Evolutionary conservation across 345 rosid genomes (phyloP).

Genomic region (Linum trigynum): DNA sequence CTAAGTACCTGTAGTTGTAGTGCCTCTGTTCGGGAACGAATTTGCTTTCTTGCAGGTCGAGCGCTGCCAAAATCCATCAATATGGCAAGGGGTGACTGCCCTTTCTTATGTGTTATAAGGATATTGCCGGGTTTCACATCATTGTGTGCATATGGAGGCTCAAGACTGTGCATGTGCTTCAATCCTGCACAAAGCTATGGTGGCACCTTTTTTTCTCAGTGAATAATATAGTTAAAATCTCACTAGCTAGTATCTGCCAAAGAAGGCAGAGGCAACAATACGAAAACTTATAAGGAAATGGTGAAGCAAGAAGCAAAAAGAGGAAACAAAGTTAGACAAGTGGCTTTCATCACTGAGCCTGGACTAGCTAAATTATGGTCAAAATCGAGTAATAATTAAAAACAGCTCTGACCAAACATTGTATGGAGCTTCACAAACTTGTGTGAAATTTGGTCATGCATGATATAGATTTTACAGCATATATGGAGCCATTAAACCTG

Average conservation of each 20-base stretch:
- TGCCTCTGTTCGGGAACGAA: slow-evolving; percentile 87
- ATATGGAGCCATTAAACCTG: too few relatives aligned
- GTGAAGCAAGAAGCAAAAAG: too few relatives aligned
- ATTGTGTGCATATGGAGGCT: slow-evolving; percentile 96
- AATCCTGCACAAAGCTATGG: slow-evolving; percentile 93
- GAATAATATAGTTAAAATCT: neutral
- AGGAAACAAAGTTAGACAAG: too few relatives aligned
- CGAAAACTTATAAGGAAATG: too few relatives aligned
- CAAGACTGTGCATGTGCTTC: slow-evolving; percentile 84
- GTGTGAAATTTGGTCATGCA: too few relatives aligned
- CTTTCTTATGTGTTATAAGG: slow-evolving; percentile 66
- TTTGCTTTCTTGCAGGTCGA: slow-evolving; percentile 76
- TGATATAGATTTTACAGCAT: too few relatives aligned
- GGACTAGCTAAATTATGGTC: too few relatives aligned
- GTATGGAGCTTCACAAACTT: neutral
- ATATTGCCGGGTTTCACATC: slow-evolving; percentile 98
- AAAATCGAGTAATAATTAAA: neutral
- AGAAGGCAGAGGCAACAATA: too few relatives aligned
- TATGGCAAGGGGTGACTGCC: slow-evolving; percentile 72
- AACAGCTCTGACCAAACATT: neutral
- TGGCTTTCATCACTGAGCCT: too few relatives aligned
- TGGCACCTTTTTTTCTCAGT: slow-evolving; percentile 12
- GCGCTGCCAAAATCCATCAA: slow-evolving; percentile 99
- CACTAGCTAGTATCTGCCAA: too few relatives aligned
- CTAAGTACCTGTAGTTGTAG: slow-evolving; percentile 71